Evolutionary conservation across 2,329 filamentous ascomycete species (phyloP).

Genomic region (Plenodomus tracheiphilus): DNA sequence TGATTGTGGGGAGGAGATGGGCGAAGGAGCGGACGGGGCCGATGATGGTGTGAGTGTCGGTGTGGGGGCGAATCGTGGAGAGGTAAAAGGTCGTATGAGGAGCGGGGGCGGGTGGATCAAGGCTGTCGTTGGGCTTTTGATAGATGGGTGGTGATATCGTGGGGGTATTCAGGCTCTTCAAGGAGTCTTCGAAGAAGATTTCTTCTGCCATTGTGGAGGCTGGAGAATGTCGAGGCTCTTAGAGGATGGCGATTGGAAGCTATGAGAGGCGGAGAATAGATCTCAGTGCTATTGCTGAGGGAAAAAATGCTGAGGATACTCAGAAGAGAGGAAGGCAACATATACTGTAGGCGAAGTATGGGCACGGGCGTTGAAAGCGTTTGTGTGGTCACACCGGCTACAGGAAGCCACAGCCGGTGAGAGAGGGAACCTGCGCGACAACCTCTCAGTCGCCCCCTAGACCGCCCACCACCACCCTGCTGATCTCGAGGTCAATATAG

Average conservation of each 20-base stretch:
- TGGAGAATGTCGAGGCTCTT: neutral
- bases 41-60: slow-evolving; percentile 19
- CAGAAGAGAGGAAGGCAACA: neutral
- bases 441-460: neutral
- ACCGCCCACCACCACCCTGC: no score
- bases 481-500: neutral
- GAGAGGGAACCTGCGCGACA: neutral
- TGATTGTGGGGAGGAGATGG: slow-evolving; percentile 20
- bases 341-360: neutral
- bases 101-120: slow-evolving; percentile 5
- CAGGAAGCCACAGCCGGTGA: neutral
- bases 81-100: slow-evolving; percentile 29
- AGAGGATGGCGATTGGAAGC: no score
- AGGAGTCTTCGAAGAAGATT: slow-evolving; percentile 8
- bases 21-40: slow-evolving; percentile 22
- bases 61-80: slow-evolving; percentile 23
- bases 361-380: neutral
- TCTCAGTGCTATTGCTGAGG: no score
- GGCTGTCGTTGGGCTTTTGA: slow-evolving; percentile 17
- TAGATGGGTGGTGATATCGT: neutral
- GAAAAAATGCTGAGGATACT: neutral
- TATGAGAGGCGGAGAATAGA: no score
- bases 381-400: neutral
- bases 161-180: neutral
- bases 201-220: slow-evolving; percentile 10